These are phyloP conservation scores for Pseudocercospora musae DNA, from an alignment of 2,329 filamentous ascomycete genomes.

Conservation along the genomic window DNA sequence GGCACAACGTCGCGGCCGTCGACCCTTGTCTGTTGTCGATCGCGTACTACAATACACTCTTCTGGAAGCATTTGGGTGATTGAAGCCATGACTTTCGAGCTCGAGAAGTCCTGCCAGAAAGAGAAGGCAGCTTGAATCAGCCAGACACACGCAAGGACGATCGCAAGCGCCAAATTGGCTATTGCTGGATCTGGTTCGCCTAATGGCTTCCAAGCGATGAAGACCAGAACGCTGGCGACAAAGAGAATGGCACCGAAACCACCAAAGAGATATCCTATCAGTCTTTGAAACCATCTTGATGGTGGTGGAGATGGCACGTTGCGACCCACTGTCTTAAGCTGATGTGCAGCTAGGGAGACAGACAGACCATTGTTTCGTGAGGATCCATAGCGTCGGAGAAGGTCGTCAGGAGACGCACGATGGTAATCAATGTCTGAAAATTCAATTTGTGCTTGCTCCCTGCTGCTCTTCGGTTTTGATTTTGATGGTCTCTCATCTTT, in stretches of 20 bases:
- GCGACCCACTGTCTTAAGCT: conserved; percentile 59
- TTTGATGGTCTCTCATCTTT: conserved; percentile 16
- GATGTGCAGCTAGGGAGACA: conserved; percentile 53
- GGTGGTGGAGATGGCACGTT: conserved; percentile 66
- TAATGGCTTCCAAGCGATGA: conserved; percentile 72
- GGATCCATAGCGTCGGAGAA: conserved; percentile 58
- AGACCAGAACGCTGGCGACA: conserved; percentile 66
- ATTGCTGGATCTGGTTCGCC: conserved; percentile 49
- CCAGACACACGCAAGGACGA: conserved; percentile 71
- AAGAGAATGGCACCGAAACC: conserved; percentile 73
- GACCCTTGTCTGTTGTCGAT: conserved; percentile 46
- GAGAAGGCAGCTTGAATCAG: conserved; percentile 50
- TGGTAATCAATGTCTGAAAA: conserved; percentile 63
- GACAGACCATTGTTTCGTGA: conserved; percentile 60
- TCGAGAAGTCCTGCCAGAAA: conserved; percentile 71
- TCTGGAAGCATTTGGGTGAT: conserved; percentile 80
- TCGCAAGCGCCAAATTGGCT: conserved; percentile 70
- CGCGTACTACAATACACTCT: conserved; percentile 62
- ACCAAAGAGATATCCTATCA: conserved; percentile 70
- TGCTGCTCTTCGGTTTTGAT: conserved; percentile 29
- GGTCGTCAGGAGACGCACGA: conserved; percentile 54
- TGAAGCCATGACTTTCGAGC: conserved; percentile 71
- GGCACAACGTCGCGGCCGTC: conserved; percentile 60
- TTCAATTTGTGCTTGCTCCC: conserved; percentile 20
- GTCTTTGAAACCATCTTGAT: conserved; percentile 56